These are phyloP conservation scores for Rostrohypoxylon terebratum DNA, from an alignment of 495 filamentous ascomycete species.

Conservation along the genomic window DNA sequence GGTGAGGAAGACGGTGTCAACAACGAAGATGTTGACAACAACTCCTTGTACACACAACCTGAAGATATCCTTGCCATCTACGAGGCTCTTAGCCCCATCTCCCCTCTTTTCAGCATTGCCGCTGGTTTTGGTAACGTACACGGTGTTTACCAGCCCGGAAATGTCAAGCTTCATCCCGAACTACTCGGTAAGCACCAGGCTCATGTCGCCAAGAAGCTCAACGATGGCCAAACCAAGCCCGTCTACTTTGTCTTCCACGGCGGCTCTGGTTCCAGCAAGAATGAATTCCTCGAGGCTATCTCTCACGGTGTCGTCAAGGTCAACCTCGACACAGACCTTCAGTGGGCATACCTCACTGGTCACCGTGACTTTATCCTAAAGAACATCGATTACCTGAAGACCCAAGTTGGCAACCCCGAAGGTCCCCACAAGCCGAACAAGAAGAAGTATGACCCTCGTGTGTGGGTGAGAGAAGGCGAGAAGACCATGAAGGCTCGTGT, in stretches of 20 bases:
- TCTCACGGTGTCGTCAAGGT: constrained; percentile 97
- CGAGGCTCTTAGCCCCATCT: constrained; percentile 81
- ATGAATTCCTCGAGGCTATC: constrained; percentile 90
- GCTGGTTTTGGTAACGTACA: constrained; percentile 99
- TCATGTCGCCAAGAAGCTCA: constrained; percentile 80
- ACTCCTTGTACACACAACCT: constrained; percentile 95
- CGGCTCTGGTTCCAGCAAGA: constrained; percentile 88
- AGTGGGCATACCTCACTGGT: constrained; percentile 87
- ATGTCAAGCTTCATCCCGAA: constrained; percentile 94
- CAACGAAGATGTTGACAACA: constrained; percentile 91
- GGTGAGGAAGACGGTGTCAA: constrained; percentile 96
- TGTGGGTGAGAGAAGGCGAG: constrained; percentile 95
- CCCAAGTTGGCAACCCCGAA: constrained; percentile 92
- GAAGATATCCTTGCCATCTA: constrained; percentile 94
- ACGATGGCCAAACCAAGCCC: constrained; percentile 75
- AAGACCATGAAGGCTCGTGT: constrained; percentile 93
- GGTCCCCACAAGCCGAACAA: constrained; percentile 98
- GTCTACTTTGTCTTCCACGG: constrained; percentile 99
- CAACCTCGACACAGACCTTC: constrained; percentile 90
- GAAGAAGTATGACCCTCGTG: constrained; percentile 89
- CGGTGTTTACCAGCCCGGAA: constrained; percentile 99
- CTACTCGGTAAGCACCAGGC: constrained; percentile 94
- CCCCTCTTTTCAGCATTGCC: constrained; percentile 95
- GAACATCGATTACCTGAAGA: constrained; percentile 94
- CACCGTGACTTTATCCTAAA: constrained; percentile 92